These are phyloP conservation scores for Trametes punicea DNA, from an alignment of 768 basidiomycete species.

Conservation along the genomic window DNA sequence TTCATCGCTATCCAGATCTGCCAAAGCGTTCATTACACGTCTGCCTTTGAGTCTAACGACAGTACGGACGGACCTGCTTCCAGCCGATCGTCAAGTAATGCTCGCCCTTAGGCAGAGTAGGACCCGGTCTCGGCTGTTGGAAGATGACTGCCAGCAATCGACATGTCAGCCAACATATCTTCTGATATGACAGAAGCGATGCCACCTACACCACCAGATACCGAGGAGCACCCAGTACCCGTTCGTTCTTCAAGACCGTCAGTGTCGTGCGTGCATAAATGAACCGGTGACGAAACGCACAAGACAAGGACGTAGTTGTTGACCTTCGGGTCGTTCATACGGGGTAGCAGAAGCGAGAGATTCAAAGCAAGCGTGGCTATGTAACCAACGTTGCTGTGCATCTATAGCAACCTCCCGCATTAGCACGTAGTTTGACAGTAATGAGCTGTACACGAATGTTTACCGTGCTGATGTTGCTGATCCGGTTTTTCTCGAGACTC, in stretches of 20 bases:
- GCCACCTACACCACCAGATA: conserved; percentile 80
- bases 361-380: conserved; percentile 63
- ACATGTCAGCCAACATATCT: not conserved
- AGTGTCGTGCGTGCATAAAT: too few relatives aligned
- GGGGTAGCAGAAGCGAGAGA: conserved; percentile 65
- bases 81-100: conserved; percentile 79
- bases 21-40: not conserved
- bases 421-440: too few relatives aligned
- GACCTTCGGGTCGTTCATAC: conserved; percentile 53
- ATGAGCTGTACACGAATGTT: conserved; percentile 12
- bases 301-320: conserved; percentile 73
- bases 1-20: conserved; percentile 76
- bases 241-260: conserved; percentile 49
- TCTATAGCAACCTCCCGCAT: conserved; percentile 30
- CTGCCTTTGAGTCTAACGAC: not conserved
- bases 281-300: conserved; percentile 38
- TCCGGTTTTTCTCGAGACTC: conserved; percentile 78
- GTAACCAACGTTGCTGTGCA: conserved; percentile 76
- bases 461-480: conserved; percentile 83
- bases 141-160: conserved; percentile 59
- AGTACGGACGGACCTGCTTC: conserved; percentile 60
- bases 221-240: conserved; percentile 76
- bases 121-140: conserved; percentile 82
- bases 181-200: not conserved
- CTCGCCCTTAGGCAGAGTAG: conserved; percentile 72